A percentile compares a stretch with the other conserved stretches of the same genome.
These are phyloP conservation scores for Macrocybe gigantea DNA, from an alignment of 768 basidiomycete genomes.

Conservation along the genomic window DNA sequence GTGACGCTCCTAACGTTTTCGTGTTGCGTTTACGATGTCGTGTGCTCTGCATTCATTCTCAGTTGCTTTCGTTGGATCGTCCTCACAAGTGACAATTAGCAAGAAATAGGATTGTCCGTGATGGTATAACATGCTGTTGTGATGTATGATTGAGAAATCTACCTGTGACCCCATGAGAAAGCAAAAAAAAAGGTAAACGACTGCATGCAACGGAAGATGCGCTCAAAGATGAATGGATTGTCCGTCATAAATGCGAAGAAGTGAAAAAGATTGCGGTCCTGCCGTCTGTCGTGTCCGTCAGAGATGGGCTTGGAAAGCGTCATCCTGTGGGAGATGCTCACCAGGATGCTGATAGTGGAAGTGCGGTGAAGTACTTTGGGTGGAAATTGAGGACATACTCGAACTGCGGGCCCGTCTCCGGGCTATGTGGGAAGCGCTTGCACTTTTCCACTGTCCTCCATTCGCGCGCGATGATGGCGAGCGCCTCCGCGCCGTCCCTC, in stretches of 20 bases:
- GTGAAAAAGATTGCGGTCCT: background rate
- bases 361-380: conserved; percentile 7
- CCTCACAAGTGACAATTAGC: no score
- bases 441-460: conserved; percentile 79
- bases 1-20: no score
- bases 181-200: no score
- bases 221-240: no score
- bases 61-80: no score
- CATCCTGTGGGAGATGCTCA: background rate
- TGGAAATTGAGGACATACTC: conserved; percentile 66
- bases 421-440: conserved; percentile 67
- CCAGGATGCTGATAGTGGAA: background rate
- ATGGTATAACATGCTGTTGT: no score
- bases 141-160: no score
- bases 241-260: conserved; percentile 23
- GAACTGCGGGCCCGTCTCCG: conserved; percentile 75
- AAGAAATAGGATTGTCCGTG: no score
- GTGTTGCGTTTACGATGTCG: no score
- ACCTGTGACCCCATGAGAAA: no score
- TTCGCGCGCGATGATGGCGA: conserved; percentile 57
- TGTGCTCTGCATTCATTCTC: no score
- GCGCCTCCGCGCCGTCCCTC: conserved; percentile 56
- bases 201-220: no score
- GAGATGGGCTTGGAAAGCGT: background rate
- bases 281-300: background rate